Evolutionary conservation across 768 basidiomycete species (phyloP).

Genomic region (Collybiopsis confluens): DNA sequence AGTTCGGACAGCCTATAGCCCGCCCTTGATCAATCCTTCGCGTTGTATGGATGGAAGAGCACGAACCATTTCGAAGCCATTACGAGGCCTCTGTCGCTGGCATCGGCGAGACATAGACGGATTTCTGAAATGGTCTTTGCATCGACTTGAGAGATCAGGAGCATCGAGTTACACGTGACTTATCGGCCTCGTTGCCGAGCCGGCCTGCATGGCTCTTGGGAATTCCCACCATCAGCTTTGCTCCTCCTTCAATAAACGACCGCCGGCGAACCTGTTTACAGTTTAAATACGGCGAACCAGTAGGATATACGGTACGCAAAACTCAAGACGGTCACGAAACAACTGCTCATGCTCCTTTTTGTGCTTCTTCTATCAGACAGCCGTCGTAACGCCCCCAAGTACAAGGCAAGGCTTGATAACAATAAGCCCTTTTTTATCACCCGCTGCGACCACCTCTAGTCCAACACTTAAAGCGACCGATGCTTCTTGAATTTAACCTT

Average conservation of each 20-base stretch:
- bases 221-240: not conserved
- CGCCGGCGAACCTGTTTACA: not conserved
- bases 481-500: not conserved
- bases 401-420: conserved; percentile 1
- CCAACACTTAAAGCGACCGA: not conserved
- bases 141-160: not conserved
- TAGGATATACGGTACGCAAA: not conserved
- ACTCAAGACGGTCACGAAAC: too few relatives aligned
- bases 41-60: too few relatives aligned
- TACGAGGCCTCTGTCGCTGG: not conserved
- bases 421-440: conserved; percentile 3
- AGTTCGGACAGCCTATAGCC: conserved; percentile 6
- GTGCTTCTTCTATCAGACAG: not conserved
- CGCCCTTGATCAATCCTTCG: not conserved
- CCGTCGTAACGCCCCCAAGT: not conserved
- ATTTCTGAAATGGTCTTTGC: not conserved
- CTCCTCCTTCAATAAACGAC: not conserved
- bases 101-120: not conserved
- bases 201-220: too few relatives aligned
- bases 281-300: not conserved
- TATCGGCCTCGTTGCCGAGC: too few relatives aligned
- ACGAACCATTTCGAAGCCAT: conserved; percentile 4
- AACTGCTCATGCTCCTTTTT: not conserved
- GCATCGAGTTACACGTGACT: not conserved
- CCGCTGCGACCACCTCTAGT: not conserved